Evolutionary conservation across 768 basidiomycete species (phyloP), one percentile per base, ranked within the genome.

Genomic region (Podaxis pistillaris): DNA sequence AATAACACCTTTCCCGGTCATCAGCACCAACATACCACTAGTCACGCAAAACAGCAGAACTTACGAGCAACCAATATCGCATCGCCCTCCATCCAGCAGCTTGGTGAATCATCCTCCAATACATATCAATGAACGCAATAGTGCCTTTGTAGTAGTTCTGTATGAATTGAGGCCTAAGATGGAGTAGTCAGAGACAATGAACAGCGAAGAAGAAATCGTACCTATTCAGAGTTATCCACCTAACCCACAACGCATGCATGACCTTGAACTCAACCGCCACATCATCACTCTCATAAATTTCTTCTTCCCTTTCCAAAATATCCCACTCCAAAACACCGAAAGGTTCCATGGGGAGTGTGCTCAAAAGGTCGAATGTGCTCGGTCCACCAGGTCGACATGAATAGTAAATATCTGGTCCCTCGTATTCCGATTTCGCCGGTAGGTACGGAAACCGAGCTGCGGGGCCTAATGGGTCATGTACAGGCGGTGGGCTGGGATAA

Each of bases 201-300:
- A 52, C 36, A n/a, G 30, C 26, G 37, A 26, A 59, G n/a, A 46
- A 47, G 17, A 54, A 13, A 41, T 44, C 76, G 55, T 54, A 87
- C 88, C 83, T 74, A 67, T 89, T 81, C 36, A 86, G 70, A 56
- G 86, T 72, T 2, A 91, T 89, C 90, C 90, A 93, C 56, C 91
- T 71, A 12, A 77, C 84, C 91, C 91, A 93, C 12, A 93, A 73
- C 4, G 90, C 89, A 60, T 86, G 83, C 78, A 93, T 88, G 6
- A 91, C 86, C 71, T 93, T 93, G 62, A 89, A 85, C 64, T 91
- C 89, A 61, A 91, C 90, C 44, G 78, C 77, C 11, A 91, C 76
- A 67, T 91, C 86, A 63, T 90, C 87, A 50, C 82, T 75, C 64
- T 91, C 88, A 61, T 85, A 91, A 0, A 93, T 78, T 65, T 92